Conservation (phyloP, 768 basidiomycete species). For the Pilatotrama ljubarskyi region DNA sequence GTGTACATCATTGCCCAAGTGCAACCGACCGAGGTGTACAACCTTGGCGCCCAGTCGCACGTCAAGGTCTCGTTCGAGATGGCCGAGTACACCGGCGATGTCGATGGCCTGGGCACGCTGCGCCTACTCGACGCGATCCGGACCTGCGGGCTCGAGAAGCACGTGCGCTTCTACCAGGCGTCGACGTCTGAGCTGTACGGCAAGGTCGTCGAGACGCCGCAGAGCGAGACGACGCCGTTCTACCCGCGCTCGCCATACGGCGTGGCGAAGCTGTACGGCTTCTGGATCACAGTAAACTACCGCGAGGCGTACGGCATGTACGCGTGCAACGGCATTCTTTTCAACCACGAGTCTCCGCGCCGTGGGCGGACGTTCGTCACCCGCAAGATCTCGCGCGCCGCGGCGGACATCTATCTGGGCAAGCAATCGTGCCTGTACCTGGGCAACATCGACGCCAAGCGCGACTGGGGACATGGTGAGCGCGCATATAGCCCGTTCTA, state of each 20-base stretch:
- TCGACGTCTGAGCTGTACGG: slow-evolving; percentile 98
- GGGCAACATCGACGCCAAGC: slow-evolving; percentile 91
- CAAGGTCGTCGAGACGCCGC: slow-evolving; percentile 93
- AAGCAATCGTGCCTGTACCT: slow-evolving; percentile 91
- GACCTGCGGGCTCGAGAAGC: slow-evolving; percentile 91
- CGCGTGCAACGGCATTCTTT: slow-evolving; percentile 95
- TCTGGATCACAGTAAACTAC: slow-evolving; percentile 90
- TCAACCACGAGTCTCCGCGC: slow-evolving; percentile 97
- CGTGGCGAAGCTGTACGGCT: slow-evolving; percentile 91
- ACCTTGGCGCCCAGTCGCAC: slow-evolving; percentile 96
- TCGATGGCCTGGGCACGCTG: slow-evolving; percentile 92
- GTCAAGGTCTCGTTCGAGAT: slow-evolving; percentile 99
- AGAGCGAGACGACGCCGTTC: slow-evolving; percentile 95
- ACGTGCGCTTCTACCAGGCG: slow-evolving; percentile 95
- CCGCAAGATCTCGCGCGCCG: slow-evolving; percentile 90
- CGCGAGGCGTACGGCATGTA: slow-evolving; percentile 96
- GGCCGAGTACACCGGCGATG: slow-evolving; percentile 98
- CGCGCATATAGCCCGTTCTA: background rate
- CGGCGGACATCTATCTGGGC: slow-evolving; percentile 86
- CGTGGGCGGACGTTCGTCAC: slow-evolving; percentile 96
- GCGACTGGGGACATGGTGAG: slow-evolving; percentile 97
- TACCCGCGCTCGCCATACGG: slow-evolving; percentile 98
- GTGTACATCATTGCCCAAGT: slow-evolving; percentile 96
- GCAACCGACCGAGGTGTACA: slow-evolving; percentile 95
- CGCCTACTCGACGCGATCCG: slow-evolving; percentile 95